phyloP scores from a whole-genome alignment of 345 rosid species.

The Rhodomyrtus tomentosa region DNA sequence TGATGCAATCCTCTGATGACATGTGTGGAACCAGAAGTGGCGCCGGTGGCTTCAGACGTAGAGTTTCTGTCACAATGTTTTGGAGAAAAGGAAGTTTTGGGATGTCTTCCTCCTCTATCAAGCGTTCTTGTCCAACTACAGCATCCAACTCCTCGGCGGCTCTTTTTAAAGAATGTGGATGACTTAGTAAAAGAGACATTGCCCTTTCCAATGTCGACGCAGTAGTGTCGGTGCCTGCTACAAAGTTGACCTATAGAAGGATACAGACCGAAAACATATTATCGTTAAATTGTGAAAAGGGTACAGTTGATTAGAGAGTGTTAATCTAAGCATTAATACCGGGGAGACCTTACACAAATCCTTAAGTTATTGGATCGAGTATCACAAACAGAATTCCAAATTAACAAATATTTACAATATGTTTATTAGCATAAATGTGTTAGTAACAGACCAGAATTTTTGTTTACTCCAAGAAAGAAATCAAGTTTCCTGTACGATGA shows the following conservation, averaged over 20 bases:
- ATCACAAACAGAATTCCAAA: neutral
- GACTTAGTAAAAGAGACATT: conserved; percentile 28
- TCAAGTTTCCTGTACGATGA: neutral
- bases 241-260: neutral
- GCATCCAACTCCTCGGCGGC: conserved; percentile 12
- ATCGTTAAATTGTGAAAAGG: neutral
- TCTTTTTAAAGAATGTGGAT: conserved; percentile 17
- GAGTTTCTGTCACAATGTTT: conserved; percentile 17
- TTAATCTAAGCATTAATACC: neutral
- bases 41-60: conserved; percentile 26
- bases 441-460: neutral
- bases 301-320: neutral
- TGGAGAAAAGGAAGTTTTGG: conserved; percentile 12
- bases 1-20: conserved; percentile 16
- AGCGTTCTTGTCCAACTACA: neutral
- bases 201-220: conserved; percentile 45
- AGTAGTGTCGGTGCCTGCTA: conserved; percentile 41
- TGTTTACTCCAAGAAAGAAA: neutral
- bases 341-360: neutral
- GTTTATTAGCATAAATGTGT: neutral
- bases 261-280: neutral
- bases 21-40: conserved; percentile 39
- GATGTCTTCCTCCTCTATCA: conserved; percentile 23
- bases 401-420: neutral
- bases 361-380: neutral